These are phyloP conservation scores for Wallacemonas collosoma DNA, from an alignment of 208 protist genomes.

Conservation along the genomic window DNA sequence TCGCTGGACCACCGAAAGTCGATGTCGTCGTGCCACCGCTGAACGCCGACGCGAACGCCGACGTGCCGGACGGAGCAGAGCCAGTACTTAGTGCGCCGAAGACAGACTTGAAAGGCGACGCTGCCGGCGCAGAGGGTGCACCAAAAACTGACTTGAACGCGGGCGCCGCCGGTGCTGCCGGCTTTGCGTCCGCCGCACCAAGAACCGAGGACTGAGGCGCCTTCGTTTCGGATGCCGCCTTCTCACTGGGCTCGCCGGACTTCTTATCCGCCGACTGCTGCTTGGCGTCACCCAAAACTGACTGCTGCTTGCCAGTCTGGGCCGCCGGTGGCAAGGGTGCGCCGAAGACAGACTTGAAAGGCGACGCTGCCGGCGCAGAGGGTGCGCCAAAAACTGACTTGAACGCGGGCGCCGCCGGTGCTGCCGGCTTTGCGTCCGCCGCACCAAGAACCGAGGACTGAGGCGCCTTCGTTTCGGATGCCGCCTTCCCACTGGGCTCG, in stretches of 20 bases:
- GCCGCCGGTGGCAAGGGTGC: not conserved
- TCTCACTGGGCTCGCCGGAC: too few relatives aligned
- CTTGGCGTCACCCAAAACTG: not conserved
- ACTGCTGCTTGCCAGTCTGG: not conserved
- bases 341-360: not conserved
- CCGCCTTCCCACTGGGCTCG: not conserved
- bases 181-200: too few relatives aligned
- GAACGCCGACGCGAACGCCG: conserved; percentile 14
- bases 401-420: not conserved
- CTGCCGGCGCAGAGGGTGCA: not conserved
- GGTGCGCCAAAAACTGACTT: not conserved
- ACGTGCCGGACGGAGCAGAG: not conserved
- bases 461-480: not conserved
- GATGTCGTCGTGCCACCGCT: not conserved
- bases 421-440: not conserved
- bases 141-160: conserved; percentile 13
- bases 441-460: not conserved
- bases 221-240: too few relatives aligned
- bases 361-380: not conserved
- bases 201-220: too few relatives aligned
- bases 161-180: not conserved
- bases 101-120: not conserved
- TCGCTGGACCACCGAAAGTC: not conserved
- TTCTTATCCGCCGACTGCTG: too few relatives aligned
- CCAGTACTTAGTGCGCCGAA: not conserved